phyloP scores from a whole-genome alignment of 139 green algal species.

The Chlorella sorokiniana region DNA sequence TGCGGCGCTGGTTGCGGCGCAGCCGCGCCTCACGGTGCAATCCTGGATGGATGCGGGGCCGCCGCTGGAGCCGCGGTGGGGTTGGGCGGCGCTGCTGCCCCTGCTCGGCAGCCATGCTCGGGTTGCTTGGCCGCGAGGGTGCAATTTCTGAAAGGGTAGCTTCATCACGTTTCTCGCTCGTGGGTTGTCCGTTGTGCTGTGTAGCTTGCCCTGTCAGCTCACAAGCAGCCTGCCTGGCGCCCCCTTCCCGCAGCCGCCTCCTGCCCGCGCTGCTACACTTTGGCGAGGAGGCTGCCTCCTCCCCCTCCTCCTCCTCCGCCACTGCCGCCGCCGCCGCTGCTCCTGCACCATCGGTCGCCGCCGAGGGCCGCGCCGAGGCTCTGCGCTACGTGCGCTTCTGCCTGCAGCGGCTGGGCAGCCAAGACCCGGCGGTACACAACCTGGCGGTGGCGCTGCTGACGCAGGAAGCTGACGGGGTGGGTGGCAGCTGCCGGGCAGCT shows the following conservation, averaged over 20 bases:
- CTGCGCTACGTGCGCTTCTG: constrained; percentile 84
- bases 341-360: too few relatives aligned
- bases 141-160: too few relatives aligned
- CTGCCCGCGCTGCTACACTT: constrained; percentile 85
- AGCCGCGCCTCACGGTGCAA: constrained; percentile 69
- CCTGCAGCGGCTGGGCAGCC: constrained; percentile 54
- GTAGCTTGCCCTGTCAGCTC: too few relatives aligned
- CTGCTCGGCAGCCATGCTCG: neutral
- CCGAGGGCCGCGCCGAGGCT: constrained; percentile 46
- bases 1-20: constrained; percentile 70
- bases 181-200: too few relatives aligned
- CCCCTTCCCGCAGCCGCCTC: constrained; percentile 57
- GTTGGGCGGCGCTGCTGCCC: neutral
- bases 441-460: constrained; percentile 78
- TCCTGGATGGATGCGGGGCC: constrained; percentile 71
- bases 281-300: constrained; percentile 55
- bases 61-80: constrained; percentile 61
- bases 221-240: neutral
- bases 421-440: constrained; percentile 70
- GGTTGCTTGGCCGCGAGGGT: too few relatives aligned
- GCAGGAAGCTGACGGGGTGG: constrained; percentile 36
- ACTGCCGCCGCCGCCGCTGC: neutral
- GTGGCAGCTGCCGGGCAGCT: neutral
- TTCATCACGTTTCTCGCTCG: too few relatives aligned
- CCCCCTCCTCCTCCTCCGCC: neutral